These are phyloP conservation scores for Sporothrix variecibatus DNA, from an alignment of 2,329 filamentous ascomycete genomes.

Conservation along the genomic window DNA sequence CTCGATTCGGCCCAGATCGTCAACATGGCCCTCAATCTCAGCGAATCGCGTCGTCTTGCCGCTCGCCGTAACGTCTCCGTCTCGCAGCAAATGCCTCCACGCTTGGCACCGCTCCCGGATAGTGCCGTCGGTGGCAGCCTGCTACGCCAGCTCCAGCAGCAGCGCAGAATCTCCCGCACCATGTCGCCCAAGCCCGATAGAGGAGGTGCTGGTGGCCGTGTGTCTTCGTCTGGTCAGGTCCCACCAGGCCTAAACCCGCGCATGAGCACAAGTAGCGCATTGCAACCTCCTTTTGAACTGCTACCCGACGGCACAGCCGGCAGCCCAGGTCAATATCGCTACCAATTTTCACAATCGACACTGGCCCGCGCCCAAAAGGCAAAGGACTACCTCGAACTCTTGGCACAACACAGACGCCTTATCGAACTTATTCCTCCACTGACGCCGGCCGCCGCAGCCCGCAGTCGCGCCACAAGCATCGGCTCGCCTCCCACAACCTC, in stretches of 20 bases:
- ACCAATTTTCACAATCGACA: conserved; percentile 77
- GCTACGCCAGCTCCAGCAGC: conserved; percentile 70
- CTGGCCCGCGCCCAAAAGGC: conserved; percentile 81
- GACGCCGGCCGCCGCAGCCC: conserved; percentile 44
- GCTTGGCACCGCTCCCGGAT: conserved; percentile 55
- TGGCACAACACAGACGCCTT: conserved; percentile 78
- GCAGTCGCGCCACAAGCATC: conserved; percentile 45
- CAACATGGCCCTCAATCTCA: conserved; percentile 85
- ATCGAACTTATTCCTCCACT: conserved; percentile 78
- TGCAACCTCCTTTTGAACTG: conserved; percentile 43
- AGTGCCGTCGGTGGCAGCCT: conserved; percentile 60
- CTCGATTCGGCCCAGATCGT: conserved; percentile 87
- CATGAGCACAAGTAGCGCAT: conserved; percentile 45
- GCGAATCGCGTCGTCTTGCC: conserved; percentile 72
- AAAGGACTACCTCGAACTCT: conserved; percentile 80
- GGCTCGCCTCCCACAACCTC: conserved; percentile 44
- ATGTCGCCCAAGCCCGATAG: conserved; percentile 59
- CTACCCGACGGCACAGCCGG: conserved; percentile 39
- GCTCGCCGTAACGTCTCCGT: conserved; percentile 58
- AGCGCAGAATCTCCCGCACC: conserved; percentile 63
- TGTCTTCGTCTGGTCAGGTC: conserved; percentile 1
- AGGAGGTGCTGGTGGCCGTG: conserved; percentile 36
- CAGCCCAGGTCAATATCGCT: conserved; percentile 50
- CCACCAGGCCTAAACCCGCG: conserved; percentile 32
- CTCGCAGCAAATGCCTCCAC: conserved; percentile 54